Percentiles rank a stretch among this genome's conserved stretches.
Evolutionary conservation across 139 green algal species (phyloP).

Genomic region (Mesotaenium endlicherianum): DNA sequence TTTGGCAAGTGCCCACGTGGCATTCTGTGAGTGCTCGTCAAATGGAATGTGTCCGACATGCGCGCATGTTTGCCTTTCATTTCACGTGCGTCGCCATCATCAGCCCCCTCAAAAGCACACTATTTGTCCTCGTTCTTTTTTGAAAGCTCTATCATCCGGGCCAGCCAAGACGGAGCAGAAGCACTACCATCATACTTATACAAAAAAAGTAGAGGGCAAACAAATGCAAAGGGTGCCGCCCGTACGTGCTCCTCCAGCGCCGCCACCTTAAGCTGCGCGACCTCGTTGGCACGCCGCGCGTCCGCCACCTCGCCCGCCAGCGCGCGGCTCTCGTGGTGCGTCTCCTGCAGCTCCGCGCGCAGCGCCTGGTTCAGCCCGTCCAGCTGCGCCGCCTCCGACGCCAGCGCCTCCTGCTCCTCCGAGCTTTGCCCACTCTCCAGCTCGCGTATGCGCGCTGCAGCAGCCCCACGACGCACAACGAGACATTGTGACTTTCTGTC

Average conservation of each 20-base stretch:
- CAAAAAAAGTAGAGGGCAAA: neutral
- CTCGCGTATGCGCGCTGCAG: conserved; percentile 1
- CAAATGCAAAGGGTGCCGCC: no score
- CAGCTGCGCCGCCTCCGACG: neutral
- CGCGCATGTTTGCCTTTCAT: no score
- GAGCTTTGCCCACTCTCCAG: no score
- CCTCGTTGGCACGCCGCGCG: neutral
- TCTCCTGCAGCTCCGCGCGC: conserved; percentile 15
- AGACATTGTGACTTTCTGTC: neutral
- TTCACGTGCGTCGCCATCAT: no score
- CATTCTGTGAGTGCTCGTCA: no score
- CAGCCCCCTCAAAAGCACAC: no score
- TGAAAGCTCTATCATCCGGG: no score
- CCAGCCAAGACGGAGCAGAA: no score
- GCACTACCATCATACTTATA: no score
- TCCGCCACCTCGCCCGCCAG: neutral
- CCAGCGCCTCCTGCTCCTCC: neutral
- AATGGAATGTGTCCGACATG: no score
- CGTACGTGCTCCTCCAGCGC: conserved; percentile 5
- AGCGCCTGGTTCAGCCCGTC: neutral
- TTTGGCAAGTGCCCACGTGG: no score
- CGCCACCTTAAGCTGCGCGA: neutral
- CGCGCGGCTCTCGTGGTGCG: neutral
- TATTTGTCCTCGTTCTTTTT: no score
- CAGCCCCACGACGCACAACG: neutral